Evolutionary conservation across 164 flowering plant genomes (phyloP), one percentile per base, ranked within the genome.

Genomic region (Magnolia kwangsiensis): DNA sequence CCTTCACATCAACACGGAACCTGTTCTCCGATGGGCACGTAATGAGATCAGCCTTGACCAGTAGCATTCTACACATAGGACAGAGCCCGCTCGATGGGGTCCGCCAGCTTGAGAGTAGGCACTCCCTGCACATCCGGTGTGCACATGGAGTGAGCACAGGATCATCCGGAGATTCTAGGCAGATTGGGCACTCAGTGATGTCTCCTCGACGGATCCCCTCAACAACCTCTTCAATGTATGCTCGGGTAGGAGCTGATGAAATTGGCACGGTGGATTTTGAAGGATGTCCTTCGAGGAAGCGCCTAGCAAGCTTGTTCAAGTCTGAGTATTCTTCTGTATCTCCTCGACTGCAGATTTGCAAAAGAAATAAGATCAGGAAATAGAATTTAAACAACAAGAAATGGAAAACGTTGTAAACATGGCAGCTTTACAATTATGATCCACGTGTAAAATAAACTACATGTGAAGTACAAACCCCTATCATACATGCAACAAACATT

Each of bases 81-180:
- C 94, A 93, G 3, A 77, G 20, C 29, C 98, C 96, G 13, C 70
- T 4, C 50, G 82, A 58, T 61, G 86, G 79, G 61, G 83, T 78
- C 27, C 88, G 61, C 93, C 93, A 92, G 83, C 96, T 86, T 14
- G 90, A 74, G 50, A 93, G 84, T 8, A 93, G 90, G 77, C 96
- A 93, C 76, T 92, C 98, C 64, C 98, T 84, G 77, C 98, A 92
- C 91, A 93, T 89, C 68, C 85, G 80, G 72, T 90, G 96, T 21
- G 96, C 91, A 79, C 96, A 92, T 29, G 91, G 91, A 8, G 96
- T 92, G 31, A 92, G 86, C 24, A 92, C 89, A 16, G 94, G 91
- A 69, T 92, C 95, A 73, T 90, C 96, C 27, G 94, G 85, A 24
- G 86, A 86, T 75, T 93, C 96, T 50, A 91, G 75, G 84, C 96